Conservation (phyloP, 2,329 filamentous ascomycete species). For the Nothophaeocryptopus gaeumannii region DNA sequence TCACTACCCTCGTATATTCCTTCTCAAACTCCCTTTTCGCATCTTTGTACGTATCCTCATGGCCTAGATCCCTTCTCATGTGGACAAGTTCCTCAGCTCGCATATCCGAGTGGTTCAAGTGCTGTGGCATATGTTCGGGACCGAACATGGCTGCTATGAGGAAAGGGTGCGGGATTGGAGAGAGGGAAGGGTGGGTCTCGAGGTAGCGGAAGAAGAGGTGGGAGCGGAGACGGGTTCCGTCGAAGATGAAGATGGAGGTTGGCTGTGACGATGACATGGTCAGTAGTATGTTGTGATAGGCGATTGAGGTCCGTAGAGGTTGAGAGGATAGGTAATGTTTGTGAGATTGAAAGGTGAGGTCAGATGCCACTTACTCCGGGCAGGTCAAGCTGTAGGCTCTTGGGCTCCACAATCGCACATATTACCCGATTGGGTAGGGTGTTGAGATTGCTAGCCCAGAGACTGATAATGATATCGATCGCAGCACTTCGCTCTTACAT, state of each 20-base stretch:
- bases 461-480: too few relatives aligned
- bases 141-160: conserved; percentile 9
- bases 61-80: background rate
- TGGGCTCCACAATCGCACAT: too few relatives aligned
- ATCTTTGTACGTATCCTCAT: background rate
- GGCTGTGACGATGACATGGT: background rate
- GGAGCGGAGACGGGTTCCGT: conserved; percentile 11
- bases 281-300: too few relatives aligned
- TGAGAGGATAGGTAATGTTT: too few relatives aligned
- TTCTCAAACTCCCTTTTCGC: background rate
- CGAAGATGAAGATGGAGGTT: conserved; percentile 11
- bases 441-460: too few relatives aligned
- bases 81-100: conserved; percentile 1
- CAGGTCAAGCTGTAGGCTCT: too few relatives aligned
- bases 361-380: too few relatives aligned
- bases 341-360: too few relatives aligned
- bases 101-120: conserved; percentile 4
- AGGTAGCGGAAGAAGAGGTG: conserved; percentile 15
- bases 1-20: background rate
- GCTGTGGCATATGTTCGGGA: background rate
- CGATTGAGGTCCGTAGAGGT: too few relatives aligned
- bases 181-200: conserved; percentile 7
- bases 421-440: too few relatives aligned
- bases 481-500: too few relatives aligned
- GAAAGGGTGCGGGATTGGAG: conserved; percentile 8